Base-by-base conservation (phyloP, 805 yeast species). In the Hanseniaspora lindneri region DNA sequence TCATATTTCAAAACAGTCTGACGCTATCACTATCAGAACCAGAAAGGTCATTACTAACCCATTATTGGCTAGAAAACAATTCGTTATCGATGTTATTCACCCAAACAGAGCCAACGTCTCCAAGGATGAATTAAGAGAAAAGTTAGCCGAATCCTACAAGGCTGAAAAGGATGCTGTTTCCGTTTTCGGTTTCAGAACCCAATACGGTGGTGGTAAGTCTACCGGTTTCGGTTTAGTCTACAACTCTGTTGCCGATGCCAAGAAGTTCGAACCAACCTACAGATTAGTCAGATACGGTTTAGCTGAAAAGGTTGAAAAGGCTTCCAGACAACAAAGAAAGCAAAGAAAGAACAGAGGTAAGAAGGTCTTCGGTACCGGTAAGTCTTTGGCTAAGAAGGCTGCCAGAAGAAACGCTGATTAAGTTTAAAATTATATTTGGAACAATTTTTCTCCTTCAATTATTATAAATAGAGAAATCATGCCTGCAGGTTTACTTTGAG, bases 301-400 rank as follows among this genome's bases (percentile, higher is more conserved):
- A 70, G 96, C 95, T 69, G 76, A 76, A 64, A 87, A 85, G 81
- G 88, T 82, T 67, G 96, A 89, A 75, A 87, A 86, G 79, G 77
- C 95, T 65, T 86, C 96, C 66, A 88, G 97, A 87, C 96, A 88
- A 79, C 98, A 92, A 80, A 86, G 98, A 81, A 92, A 92, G 76
- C 97, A 89, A 80, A 86, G 83, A 87, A 89, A 92, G 88, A 92
- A 92, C 95, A 87, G 96, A 80, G 95, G 83, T 69, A 81, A 83
- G 87, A 92, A 92, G 84, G 73, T 85, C 82, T 87, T 89, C 68
- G 99, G 99, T 82, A 92, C 98, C 66, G 94, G 88, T 68, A 82
- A 78, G 72, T 79, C 84, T 73, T 83, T 80, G 73, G 94, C 95
- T 73, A 88, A 87, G 79, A 80, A 75, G 73, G 77, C 80, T 69